Evolutionary conservation across 2,329 filamentous ascomycete species (phyloP), one percentile per base, ranked within the genome.

Genomic region (Aspergillus phoenicis): DNA sequence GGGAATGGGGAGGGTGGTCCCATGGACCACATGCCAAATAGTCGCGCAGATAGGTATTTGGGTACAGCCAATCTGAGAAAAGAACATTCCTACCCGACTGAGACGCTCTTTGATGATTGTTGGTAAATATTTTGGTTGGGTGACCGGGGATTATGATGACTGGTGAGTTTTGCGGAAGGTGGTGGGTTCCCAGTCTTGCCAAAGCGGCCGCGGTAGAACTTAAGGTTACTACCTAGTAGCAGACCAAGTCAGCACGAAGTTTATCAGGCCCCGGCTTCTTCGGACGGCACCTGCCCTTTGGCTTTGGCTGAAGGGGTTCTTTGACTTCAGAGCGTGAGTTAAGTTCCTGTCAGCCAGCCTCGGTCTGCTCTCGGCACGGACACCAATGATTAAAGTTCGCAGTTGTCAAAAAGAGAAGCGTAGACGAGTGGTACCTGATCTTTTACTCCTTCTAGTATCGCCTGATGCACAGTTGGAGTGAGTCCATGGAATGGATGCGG

Each of bases 261-360:
- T 33, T 17, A 49, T 51, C 47, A 36, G 33, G 33, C 33, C n/a
- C 26, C 30, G 7, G 8, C 15, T 51, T 4, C 47, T 51, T 51
- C 47, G 47, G 47, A 51, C 47, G 47, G 47, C n/a, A 51, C 47
- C 26, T 51, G 47, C 47, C 47, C n/a, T 20, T 17, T 36, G 33
- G 33, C 6, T 26, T 26, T 26, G 33, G 33, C 33, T 8, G 47
- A 7, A 30, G 45, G 8, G 1, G 45, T 8, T 49, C 45, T 8
- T 49, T 49, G 15, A n/a, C 7, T 7, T 13, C 10, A 33, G 26
- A 22, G 47, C 26, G 17, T 28, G 8, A 28, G 26, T 33, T 51
- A n/a, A 28, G 47, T 51, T 51, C 47, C 47, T 51, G 47, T 51
- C 47, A 51, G 47, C 45, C 45, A 15, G 13, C 15, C 45, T 28